Conservation (phyloP, 805 yeast species). For the Blastobotrys mokoenaii region DNA sequence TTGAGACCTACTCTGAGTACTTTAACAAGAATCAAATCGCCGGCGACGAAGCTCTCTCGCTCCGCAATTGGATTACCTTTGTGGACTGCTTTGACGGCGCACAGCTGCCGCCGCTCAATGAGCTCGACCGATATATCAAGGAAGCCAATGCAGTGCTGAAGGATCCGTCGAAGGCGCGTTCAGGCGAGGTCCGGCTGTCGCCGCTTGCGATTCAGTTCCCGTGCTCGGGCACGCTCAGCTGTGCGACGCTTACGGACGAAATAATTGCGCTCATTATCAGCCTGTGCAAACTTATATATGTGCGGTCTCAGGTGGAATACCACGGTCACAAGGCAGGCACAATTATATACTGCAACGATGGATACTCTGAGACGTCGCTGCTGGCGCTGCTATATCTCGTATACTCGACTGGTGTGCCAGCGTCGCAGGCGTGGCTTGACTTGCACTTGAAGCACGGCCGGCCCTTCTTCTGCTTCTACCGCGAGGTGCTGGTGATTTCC, state of each 20-base stretch:
- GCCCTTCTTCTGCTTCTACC: slow-evolving; percentile 76
- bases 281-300: slow-evolving; percentile 58
- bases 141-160: slow-evolving; percentile 12
- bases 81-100: slow-evolving; percentile 28
- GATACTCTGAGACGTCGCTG: slow-evolving; percentile 86
- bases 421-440: slow-evolving; percentile 58
- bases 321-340: slow-evolving; percentile 25
- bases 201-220: slow-evolving; percentile 46
- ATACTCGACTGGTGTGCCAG: slow-evolving; percentile 50
- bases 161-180: not conserved
- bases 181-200: slow-evolving; percentile 4
- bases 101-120: slow-evolving; percentile 15
- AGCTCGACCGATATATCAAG: slow-evolving; percentile 18
- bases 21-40: slow-evolving; percentile 2
- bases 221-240: slow-evolving; percentile 72
- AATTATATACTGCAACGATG: slow-evolving; percentile 75
- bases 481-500: slow-evolving; percentile 56
- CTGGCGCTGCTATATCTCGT: slow-evolving; percentile 62
- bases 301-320: slow-evolving; percentile 23
- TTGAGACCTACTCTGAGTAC: slow-evolving; percentile 22
- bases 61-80: slow-evolving; percentile 28
- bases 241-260: slow-evolving; percentile 59
- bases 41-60: slow-evolving; percentile 4
- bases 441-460: slow-evolving; percentile 58
- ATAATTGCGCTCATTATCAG: slow-evolving; percentile 58